Percentiles rank a stretch among this genome's conserved stretches.
phyloP scores from a whole-genome alignment of 371 early-diverging fungal genomes.

The Zopfochytrium polystomum region DNA sequence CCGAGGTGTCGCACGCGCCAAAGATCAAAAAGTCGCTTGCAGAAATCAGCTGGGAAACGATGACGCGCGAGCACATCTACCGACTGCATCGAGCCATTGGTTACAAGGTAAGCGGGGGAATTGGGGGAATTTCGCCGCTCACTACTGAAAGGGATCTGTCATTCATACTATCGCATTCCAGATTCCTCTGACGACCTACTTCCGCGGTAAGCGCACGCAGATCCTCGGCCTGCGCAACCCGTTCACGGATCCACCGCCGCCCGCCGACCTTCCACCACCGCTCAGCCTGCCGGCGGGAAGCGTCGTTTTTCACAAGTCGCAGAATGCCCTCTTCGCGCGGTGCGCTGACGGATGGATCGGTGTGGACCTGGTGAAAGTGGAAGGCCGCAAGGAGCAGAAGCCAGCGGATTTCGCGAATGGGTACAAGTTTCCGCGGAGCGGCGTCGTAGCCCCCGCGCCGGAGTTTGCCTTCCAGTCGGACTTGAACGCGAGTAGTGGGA shows the following conservation, averaged over 20 bases:
- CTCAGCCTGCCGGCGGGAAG: slow-evolving; percentile 15
- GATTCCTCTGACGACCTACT: slow-evolving; percentile 37
- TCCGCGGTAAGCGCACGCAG: slow-evolving; percentile 34
- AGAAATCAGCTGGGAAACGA: slow-evolving; percentile 58
- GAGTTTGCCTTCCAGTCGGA: no score
- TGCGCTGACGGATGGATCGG: slow-evolving; percentile 52
- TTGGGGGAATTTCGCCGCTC: slow-evolving; percentile 15
- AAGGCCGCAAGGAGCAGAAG: slow-evolving; percentile 57
- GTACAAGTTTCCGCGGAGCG: slow-evolving; percentile 47
- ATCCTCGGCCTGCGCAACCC: slow-evolving; percentile 25
- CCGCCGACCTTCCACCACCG: slow-evolving; percentile 3
- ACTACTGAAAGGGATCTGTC: slow-evolving; percentile 11
- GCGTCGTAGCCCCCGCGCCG: no score
- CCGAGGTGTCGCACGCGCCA: slow-evolving; percentile 68
- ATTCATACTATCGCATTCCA: slow-evolving; percentile 15
- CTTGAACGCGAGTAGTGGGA: no score
- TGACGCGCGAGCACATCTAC: slow-evolving; percentile 62
- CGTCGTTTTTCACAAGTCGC: slow-evolving; percentile 7
- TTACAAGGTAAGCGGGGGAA: slow-evolving; percentile 54
- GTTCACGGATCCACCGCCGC: slow-evolving; percentile 6
- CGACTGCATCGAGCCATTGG: slow-evolving; percentile 72
- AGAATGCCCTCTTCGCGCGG: slow-evolving; percentile 20
- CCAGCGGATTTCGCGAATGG: slow-evolving; percentile 76
- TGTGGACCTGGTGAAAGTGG: slow-evolving; percentile 40
- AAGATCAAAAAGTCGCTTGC: slow-evolving; percentile 64